Conservation (phyloP, 495 filamentous ascomycete species). For the Chaetomium fimeti region DNA sequence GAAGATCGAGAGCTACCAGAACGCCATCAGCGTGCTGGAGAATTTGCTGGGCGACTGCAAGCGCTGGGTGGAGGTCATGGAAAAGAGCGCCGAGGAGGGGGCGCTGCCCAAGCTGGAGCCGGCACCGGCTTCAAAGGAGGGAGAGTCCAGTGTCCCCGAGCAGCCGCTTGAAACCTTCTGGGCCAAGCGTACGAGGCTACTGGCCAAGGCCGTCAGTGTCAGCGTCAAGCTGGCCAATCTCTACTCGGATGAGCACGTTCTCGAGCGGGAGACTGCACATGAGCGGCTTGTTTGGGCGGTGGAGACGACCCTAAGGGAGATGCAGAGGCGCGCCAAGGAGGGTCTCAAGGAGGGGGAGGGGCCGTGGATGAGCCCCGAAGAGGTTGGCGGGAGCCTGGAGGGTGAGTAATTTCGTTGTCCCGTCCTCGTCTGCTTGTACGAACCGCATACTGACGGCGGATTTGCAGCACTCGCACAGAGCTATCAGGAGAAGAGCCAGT, state of each 20-base stretch:
- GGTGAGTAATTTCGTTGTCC: conserved; percentile 41
- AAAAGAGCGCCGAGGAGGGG: conserved; percentile 53
- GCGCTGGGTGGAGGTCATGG: conserved; percentile 60
- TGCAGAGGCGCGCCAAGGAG: conserved; percentile 60
- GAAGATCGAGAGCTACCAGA: conserved; percentile 61
- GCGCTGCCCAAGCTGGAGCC: conserved; percentile 34
- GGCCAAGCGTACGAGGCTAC: conserved; percentile 63
- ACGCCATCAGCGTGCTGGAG: conserved; percentile 73
- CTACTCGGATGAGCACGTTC: conserved; percentile 61
- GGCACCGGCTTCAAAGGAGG: conserved; percentile 28
- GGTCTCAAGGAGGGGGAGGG: conserved; percentile 63
- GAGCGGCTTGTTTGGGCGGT: conserved; percentile 76
- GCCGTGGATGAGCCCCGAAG: conserved; percentile 69
- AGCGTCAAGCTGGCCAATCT: conserved; percentile 79
- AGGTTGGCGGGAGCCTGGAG: conserved; percentile 71
- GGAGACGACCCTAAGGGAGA: conserved; percentile 73
- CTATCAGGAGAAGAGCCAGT: conserved; percentile 65
- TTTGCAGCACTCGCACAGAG: conserved; percentile 63
- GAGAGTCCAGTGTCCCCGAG: conserved; percentile 3
- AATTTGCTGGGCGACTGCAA: conserved; percentile 58
- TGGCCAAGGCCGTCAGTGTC: conserved; percentile 70
- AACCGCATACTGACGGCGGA: conserved; percentile 16
- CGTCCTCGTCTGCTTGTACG: background rate
- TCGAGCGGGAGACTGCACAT: conserved; percentile 65
- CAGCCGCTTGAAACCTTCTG: conserved; percentile 48